These are phyloP conservation scores for Kazachstania sp. DNA, from an alignment of 1,139 yeast species.

Conservation along the genomic window DNA sequence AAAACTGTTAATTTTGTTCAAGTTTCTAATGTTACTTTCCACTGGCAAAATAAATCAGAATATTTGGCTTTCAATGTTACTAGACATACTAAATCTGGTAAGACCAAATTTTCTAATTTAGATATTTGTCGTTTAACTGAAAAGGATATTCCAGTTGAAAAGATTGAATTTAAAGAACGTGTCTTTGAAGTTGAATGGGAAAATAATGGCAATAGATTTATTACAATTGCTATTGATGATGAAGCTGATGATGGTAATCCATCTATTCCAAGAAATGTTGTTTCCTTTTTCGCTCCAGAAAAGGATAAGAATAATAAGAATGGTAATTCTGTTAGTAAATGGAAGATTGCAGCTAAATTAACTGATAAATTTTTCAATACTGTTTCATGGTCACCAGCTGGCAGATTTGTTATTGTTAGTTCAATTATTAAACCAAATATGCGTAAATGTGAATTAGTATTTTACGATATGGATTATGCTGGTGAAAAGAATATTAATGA, in stretches of 20 bases:
- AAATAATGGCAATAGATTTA: slow-evolving; percentile 82
- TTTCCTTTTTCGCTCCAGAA: slow-evolving; percentile 82
- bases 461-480: slow-evolving; percentile 79
- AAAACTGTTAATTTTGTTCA: slow-evolving; percentile 93
- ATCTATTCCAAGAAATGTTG: slow-evolving; percentile 60
- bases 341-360: slow-evolving; percentile 50
- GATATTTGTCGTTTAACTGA: slow-evolving; percentile 86
- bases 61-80: slow-evolving; percentile 90
- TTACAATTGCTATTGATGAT: slow-evolving; percentile 53
- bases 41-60: slow-evolving; percentile 89
- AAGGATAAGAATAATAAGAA: slow-evolving; percentile 27
- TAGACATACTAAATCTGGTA: slow-evolving; percentile 92
- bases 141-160: slow-evolving; percentile 90
- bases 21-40: slow-evolving; percentile 83
- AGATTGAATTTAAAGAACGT: slow-evolving; percentile 84
- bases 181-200: slow-evolving; percentile 93
- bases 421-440: slow-evolving; percentile 49
- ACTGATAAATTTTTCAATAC: slow-evolving; percentile 64
- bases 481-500: slow-evolving; percentile 43
- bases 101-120: slow-evolving; percentile 82
- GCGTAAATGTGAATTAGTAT: slow-evolving; percentile 61
- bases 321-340: slow-evolving; percentile 38
- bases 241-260: slow-evolving; percentile 55
- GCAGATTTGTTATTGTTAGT: slow-evolving; percentile 78
- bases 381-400: slow-evolving; percentile 85